phyloP scores from a whole-genome alignment of 257 asterid genomes.

The Nicotiana paniculata region DNA sequence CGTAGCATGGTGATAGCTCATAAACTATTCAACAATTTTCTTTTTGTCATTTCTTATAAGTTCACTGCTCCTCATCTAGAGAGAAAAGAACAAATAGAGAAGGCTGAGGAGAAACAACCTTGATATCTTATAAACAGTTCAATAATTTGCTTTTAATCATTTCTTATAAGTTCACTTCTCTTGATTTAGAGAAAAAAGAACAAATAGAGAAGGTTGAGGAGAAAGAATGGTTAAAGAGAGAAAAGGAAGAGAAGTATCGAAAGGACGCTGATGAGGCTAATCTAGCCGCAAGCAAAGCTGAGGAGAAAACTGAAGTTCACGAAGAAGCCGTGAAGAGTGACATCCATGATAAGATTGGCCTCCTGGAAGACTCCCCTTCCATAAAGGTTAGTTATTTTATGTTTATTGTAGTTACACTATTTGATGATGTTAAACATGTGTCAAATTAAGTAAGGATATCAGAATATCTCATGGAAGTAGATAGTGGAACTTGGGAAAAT shows the following conservation, averaged over 20 bases:
- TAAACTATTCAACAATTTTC: neutral
- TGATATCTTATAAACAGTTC: neutral
- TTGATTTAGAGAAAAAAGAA: conserved; percentile 66
- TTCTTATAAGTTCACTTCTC: neutral
- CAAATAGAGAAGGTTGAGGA: conserved; percentile 90
- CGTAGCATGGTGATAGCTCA: neutral
- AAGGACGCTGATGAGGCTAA: conserved; percentile 54
- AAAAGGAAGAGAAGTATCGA: conserved; percentile 68
- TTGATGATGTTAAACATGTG: neutral
- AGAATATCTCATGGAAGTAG: neutral
- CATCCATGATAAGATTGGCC: conserved; percentile 36
- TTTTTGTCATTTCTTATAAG: neutral
- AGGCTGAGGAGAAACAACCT: conserved; percentile 21
- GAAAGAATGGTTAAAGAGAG: conserved; percentile 71
- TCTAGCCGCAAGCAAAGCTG: conserved; percentile 30
- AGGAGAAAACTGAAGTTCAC: conserved; percentile 30
- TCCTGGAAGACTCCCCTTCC: conserved; percentile 33
- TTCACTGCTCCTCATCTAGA: conserved; percentile 33
- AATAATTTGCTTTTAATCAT: neutral
- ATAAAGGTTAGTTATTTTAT: conserved; percentile 32
- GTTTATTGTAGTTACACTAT: neutral
- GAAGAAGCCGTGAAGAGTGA: conserved; percentile 34
- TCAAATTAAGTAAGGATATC: neutral
- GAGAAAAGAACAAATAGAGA: conserved; percentile 80
- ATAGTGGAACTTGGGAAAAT: neutral